Evolutionary conservation across 805 yeast genomes (phyloP), one percentile per base, ranked within the genome.

Genomic region (Wickerhamomyces chaumierensis): DNA sequence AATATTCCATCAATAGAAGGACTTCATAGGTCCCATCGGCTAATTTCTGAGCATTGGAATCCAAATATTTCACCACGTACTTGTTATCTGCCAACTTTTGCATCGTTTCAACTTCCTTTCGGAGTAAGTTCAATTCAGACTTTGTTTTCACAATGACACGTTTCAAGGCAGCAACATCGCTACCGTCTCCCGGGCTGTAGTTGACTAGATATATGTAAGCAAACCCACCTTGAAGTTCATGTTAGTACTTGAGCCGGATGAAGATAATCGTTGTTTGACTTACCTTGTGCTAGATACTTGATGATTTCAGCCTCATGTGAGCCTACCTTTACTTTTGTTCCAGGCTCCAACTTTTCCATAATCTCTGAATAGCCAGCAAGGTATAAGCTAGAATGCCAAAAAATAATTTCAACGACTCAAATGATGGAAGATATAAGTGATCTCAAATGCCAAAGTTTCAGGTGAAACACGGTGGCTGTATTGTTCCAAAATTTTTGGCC

Each of bases 1-100:
- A 90, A 49, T 80, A 73, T 58, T 90, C 98, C 97, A 90, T 92
- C 46, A 90, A 66, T 33, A 90, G 75, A 39, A 90, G 66, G 8
- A 92, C 96, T 60, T 90, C 97, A 57, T 85, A 92, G 1, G 74
- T 75, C 9, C 57, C 57, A 21, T 61, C 61, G 21, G 61, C 60
- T 23, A 73, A 52, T 39, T 84, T 63, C 33, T 80, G 75, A 1
- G 94, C 92, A 53, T 81, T 79, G 3, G 88, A 80, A 54, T 83
- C 94, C 48, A 69, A 79, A 51, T 81, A 81, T 42, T 68, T 68
- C 21, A 82, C 92, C 37, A 81, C 75, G 46, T 72, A 68, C 20
- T 74, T 61, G 34, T 77, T 72, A 14, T 68, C 65, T 17, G 71
- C 62, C 39, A 83, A 57, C 37, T 70, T 64, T 50, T 81, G 58